These are phyloP conservation scores for Pinus tabuliformis DNA, from an alignment of 75 land plant species.

Conservation along the genomic window DNA sequence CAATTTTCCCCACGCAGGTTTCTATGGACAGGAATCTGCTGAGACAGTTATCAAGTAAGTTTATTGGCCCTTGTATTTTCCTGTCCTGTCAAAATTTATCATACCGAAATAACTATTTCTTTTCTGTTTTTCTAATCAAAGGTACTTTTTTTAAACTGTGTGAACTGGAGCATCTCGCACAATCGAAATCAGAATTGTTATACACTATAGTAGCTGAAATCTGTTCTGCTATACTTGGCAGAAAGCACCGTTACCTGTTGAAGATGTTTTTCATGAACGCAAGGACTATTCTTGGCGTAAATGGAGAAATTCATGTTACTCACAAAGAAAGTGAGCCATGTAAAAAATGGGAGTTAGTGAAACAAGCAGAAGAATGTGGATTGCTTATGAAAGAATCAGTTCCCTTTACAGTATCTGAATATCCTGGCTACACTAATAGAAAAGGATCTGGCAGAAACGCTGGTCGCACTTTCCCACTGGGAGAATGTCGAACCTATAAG, in stretches of 20 bases:
- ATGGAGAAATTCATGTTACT: conserved; percentile 3
- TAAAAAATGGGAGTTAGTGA: conserved; percentile 10
- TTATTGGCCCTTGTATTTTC: no score
- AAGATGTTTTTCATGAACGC: conserved; percentile 10
- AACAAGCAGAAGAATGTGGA: conserved; percentile 9
- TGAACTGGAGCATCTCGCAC: no score
- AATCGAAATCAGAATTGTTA: no score
- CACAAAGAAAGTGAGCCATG: conserved; percentile 11
- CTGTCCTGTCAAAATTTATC: no score
- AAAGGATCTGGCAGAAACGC: conserved; percentile 6
- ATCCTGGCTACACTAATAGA: conserved; percentile 21
- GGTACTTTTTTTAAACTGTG: no score
- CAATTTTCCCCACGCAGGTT: conserved; percentile 69
- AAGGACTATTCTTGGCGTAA: background rate
- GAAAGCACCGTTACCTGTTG: conserved; percentile 4
- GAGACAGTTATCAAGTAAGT: background rate
- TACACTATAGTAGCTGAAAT: no score
- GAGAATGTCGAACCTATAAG: conserved; percentile 30
- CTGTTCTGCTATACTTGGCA: no score
- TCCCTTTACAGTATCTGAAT: background rate
- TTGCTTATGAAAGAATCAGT: background rate
- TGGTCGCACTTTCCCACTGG: conserved; percentile 23
- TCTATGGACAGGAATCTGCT: conserved; percentile 23
- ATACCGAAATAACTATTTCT: no score
- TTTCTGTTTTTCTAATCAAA: no score